These are phyloP conservation scores for Sextonia rubra DNA, from an alignment of 164 flowering plant species.

Conservation along the genomic window DNA sequence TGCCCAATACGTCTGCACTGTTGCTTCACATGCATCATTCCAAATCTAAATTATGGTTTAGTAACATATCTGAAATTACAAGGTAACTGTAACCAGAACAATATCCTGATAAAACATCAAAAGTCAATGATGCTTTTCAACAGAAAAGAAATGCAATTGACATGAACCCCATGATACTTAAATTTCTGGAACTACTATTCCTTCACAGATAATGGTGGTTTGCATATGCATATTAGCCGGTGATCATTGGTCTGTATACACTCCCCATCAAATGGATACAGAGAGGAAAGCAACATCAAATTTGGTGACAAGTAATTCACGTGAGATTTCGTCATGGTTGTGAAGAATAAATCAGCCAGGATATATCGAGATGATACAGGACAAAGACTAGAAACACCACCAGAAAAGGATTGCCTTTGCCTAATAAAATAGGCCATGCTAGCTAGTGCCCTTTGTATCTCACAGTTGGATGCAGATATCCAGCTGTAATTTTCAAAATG, in stretches of 20 bases:
- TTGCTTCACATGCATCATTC: slow-evolving; percentile 68
- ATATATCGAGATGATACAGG: too few relatives aligned
- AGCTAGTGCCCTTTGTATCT: too few relatives aligned
- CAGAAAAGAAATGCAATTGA: not conserved
- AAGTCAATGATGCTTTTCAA: not conserved
- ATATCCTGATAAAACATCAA: not conserved
- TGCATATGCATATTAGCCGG: not conserved
- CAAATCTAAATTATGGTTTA: slow-evolving; percentile 42
- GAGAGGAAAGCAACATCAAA: not conserved
- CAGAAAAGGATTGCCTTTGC: too few relatives aligned
- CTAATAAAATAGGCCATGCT: not conserved
- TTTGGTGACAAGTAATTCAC: not conserved
- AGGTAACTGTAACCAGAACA: not conserved
- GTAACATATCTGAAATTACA: not conserved
- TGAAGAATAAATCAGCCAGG: too few relatives aligned
- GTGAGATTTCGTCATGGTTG: too few relatives aligned
- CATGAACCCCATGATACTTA: not conserved
- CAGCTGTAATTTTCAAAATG: not conserved
- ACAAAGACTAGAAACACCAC: too few relatives aligned
- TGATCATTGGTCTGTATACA: not conserved
- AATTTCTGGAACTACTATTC: not conserved
- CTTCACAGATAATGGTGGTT: too few relatives aligned
- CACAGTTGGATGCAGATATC: not conserved
- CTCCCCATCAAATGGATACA: not conserved
- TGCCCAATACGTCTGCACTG: slow-evolving; percentile 80